Conservation (phyloP, 2,329 filamentous ascomycete species). For the Capronia coronata region DNA sequence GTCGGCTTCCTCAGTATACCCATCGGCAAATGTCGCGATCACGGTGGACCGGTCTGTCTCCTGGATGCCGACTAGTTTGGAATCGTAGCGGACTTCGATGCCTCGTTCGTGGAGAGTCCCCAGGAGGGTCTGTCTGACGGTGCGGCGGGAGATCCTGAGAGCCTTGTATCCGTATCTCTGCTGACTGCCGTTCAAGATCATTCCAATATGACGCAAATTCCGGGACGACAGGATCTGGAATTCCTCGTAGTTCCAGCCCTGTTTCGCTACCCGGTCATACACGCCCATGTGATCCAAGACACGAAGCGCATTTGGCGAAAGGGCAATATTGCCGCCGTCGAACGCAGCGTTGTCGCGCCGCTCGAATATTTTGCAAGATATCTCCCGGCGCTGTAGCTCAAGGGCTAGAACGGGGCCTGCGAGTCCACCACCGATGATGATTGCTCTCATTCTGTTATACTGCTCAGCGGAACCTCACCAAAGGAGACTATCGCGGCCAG, state of each 20-base stretch:
- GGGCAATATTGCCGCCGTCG: constrained; percentile 52
- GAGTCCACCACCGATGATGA: constrained; percentile 16
- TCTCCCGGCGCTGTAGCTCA: constrained; percentile 47
- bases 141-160: constrained; percentile 19
- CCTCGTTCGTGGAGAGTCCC: constrained; percentile 9
- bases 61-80: constrained; percentile 13
- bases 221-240: constrained; percentile 41
- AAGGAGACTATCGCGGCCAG: neutral
- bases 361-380: constrained; percentile 49
- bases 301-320: constrained; percentile 53
- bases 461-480: neutral
- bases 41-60: constrained; percentile 13
- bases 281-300: constrained; percentile 48
- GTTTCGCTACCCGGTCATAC: constrained; percentile 41
- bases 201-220: constrained; percentile 30
- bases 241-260: constrained; percentile 47
- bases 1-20: constrained; percentile 20
- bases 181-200: constrained; percentile 29
- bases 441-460: constrained; percentile 12
- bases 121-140: constrained; percentile 18
- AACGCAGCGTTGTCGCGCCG: constrained; percentile 40
- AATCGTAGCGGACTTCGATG: constrained; percentile 16
- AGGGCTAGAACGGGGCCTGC: constrained; percentile 44
- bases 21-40: constrained; percentile 16
- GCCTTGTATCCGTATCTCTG: constrained; percentile 30